Base-by-base conservation (phyloP, 768 basidiomycete species). In the Lactarius vividus region DNA sequence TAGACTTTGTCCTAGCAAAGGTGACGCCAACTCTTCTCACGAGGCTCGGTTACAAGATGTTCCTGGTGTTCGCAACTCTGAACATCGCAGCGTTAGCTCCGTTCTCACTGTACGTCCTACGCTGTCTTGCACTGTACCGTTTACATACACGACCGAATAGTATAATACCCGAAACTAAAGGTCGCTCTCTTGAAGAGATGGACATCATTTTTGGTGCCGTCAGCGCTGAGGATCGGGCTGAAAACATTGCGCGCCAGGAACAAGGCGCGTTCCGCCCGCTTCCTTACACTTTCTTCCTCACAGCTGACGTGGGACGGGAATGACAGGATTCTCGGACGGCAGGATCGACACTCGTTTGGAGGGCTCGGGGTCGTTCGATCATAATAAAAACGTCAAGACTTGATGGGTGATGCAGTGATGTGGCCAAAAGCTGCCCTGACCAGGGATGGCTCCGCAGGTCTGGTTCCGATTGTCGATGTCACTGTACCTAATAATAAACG, bases 41-140 rank as follows among this genome's bases (percentile, higher is more conserved):
- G 0, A 76, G 80, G 62, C 77, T 92, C 8, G 87, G 87, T 0
- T 92, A 83, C 76, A 90, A 91, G 76, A 78, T 91, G 59, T 92
- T 91, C 79, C 75, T 92, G 71, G 84, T 90, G 82, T 92, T 91
- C 72, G 91, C 79, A 1, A 79, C 89, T 28, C 83, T 92, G 75
- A 90, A 92, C 75, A 79, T 91, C 46, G 84, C 79, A 39, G 90
- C 82, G 20, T 88, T 91, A 86, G 86, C 78, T 35, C 73, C 79
- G 15, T 92, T 93, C 74, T 78, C 89, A 0, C 73, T 88, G 86
- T 89, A 66, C 71, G 83, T 75, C 6, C 44, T 9, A 3, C 9
- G 9, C n/a, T 44, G 20, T 49, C 46, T 31, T 44, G 15, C 59
- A 57, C 29, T n/a, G 23, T 28, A 10, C 66, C 11, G 28, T 13